Evolutionary conservation across 2,329 filamentous ascomycete species (phyloP), one percentile per base, ranked within the genome.

Genomic region (Pseudogymnoascus sp.): DNA sequence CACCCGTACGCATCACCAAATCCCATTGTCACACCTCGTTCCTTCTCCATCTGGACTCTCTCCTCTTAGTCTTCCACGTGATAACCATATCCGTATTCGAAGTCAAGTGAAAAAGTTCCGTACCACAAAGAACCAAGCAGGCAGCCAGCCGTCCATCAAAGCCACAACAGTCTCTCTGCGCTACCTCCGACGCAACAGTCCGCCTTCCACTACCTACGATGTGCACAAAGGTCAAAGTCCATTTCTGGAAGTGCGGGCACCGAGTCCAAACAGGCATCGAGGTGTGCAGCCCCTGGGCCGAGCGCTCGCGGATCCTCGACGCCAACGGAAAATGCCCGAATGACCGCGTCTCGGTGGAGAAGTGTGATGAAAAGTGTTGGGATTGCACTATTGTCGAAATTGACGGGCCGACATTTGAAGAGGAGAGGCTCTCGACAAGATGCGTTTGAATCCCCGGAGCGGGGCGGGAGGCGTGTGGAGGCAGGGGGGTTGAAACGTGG

Each of bases 301-400:
- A 57, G 28, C 28, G 51, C 51, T 57, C 51, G 10, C 51, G 36
- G 51, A 57, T 57, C 51, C 51, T 57, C n/a, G 51, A 57, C 51
- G 16, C n/a, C n/a, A 36, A 57, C 11, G 28, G 28, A 19, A 57
- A 57, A 57, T 57, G 51, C n/a, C 51, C 51, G 10, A 57, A 57
- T 34, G 51, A 57, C 51, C 19, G 51, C 6, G 16, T 57, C 51
- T 57, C 51, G 28, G 51, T 57, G 16, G 28, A 36, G 14, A 57
- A 16, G 11, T 57, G 51, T 28, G 14, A 57, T 57, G 28, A 2
- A 8, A 57, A 36, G 28, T 57, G 51, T 34, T 57, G 51, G 51
- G 28, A 34, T 36, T 57, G 51, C 28, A 19, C 4, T 5, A 19
- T 57, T 3, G 48, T n/a, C 8, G 51, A n/a, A 2, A 1, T 34